Evolutionary conservation across 2,329 filamentous ascomycete genomes (phyloP), one percentile per base, ranked within the genome.

Genomic region (Lasiodiplodia citricola): DNA sequence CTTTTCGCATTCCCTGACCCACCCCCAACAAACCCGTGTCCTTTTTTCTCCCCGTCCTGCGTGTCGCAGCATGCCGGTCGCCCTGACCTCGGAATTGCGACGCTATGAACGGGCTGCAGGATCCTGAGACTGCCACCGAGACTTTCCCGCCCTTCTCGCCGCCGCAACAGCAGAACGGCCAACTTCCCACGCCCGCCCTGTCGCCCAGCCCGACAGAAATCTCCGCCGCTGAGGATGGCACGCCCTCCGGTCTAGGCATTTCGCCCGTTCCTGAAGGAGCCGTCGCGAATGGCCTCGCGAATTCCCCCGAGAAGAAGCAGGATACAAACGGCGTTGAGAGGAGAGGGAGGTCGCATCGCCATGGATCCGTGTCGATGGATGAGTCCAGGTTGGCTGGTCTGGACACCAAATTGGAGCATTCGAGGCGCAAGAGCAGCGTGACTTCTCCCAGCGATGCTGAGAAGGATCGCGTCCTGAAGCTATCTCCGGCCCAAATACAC

Each of bases 401-500:
- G 58, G 58, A 65, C 21, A 23, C 23, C 37, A 50, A 18, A 25
- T 3, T 50, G 5, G 56, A 68, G 11, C 47, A 63, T 3, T n/a
- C n/a, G 7, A 35, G 28, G 23, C 51, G 60, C 38, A 68, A 65
- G 58, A 67, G 31, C 25, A 68, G 58, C 21, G 35, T 57, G 14
- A 57, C 67, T 23, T 62, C 37, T 18, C 58, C 67, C 7, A 31
- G 21, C 25, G 67, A 68, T 14, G 23, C 50, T 2, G 67, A 68
- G 35, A 57, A 44, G 58, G 76, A 83, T 5, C 82, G 79, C 70
- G 75, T 84, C 3, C 75, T 86, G 69, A 88, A 86, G 72, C 77
- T 88, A 37, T 87, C 86, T 3, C 83, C 84, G 2, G 82, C 81
- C 51, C 83, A 87, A 74, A 84, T 88, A 2, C 82, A 86, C 52